Evolutionary conservation across 805 yeast genomes (phyloP).

Genomic region (Kodamaea lidongshanica): DNA sequence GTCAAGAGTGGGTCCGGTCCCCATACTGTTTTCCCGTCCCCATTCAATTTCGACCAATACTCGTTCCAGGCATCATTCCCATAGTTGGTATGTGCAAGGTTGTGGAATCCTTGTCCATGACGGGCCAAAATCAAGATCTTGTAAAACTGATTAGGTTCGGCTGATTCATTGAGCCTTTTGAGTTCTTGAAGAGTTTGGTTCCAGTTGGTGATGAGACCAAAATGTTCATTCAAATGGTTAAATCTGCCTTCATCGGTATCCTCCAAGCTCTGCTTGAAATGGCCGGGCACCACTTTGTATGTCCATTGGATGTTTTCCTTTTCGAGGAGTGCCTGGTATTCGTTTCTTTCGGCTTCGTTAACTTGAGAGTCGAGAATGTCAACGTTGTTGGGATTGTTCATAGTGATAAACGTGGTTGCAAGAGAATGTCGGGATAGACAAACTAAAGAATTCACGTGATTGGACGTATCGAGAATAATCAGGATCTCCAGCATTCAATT

Average conservation of each 20-base stretch:
- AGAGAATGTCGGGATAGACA: too few relatives aligned
- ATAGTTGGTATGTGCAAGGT: slow-evolving; percentile 40
- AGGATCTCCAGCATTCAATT: too few relatives aligned
- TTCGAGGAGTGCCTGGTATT: slow-evolving; percentile 11
- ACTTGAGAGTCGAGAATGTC: slow-evolving; percentile 31
- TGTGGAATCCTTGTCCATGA: slow-evolving; percentile 53
- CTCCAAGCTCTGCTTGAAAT: slow-evolving; percentile 39
- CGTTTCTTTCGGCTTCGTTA: slow-evolving; percentile 13
- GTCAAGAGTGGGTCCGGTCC: slow-evolving; percentile 50
- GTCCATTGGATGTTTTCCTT: slow-evolving; percentile 21
- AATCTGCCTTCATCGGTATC: slow-evolving; percentile 39
- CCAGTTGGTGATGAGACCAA: slow-evolving; percentile 35
- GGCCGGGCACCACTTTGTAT: slow-evolving; percentile 36
- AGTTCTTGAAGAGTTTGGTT: slow-evolving; percentile 17
- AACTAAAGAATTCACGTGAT: too few relatives aligned
- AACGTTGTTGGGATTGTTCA: slow-evolving; percentile 16
- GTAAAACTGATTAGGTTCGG: slow-evolving; percentile 27
- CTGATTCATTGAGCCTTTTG: slow-evolving; percentile 26
- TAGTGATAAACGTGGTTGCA: slow-evolving; percentile 4
- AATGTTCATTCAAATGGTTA: slow-evolving; percentile 36
- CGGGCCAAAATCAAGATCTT: slow-evolving; percentile 45
- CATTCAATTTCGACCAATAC: slow-evolving; percentile 38
- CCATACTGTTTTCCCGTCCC: slow-evolving; percentile 45
- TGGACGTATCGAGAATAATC: too few relatives aligned
- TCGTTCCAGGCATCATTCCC: slow-evolving; percentile 43